Base-by-base conservation (phyloP, 2,329 filamentous ascomycete genomes). In the Diaporthe citriasiana region DNA sequence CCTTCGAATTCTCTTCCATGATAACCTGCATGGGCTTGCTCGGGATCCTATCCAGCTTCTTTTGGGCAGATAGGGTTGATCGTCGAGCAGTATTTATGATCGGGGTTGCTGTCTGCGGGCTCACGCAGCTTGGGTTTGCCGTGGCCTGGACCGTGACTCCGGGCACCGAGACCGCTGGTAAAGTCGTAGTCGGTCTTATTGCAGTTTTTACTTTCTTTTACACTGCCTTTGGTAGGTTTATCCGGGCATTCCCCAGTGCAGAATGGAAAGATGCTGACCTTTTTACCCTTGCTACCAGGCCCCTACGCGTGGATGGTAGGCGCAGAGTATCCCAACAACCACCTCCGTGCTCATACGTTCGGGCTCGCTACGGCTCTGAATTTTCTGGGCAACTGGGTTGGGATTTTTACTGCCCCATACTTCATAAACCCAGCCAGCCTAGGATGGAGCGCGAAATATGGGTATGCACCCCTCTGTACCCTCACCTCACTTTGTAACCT, bases 351-450 rank as follows among this genome's bases (percentile, higher is more conserved):
- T 7, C 81, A 84, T 74, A 84, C 82, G 3, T 84, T 82, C 68
- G 83, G 83, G 8, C 17, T 84, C 8, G 81, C 80, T 9, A 83
- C 83, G 3, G 83, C 82, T 2, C 55, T 83, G 25, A 83, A 83
- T 76, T 85, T 84, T 73, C 77, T 85, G 12, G 82, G 82, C 8
- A 83, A 83, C 74, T 85, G 83, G 82, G 75, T 84, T 1, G 82
- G 81, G 0, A 82, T 82, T 6, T 82, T 84, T 65, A 84, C 82
- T 1, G 83, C 83, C 4, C 84, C 84, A 0, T 85, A 85, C 71
- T 85, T 85, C 75, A 85, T 85, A 74, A 85, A 85, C 71, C 83
- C 83, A 0, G 81, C 82, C 1, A 81, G 81, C 40, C 79, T 85
- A 8, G 79, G 78, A 66, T 85, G 83, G 83, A 80, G 79, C 1